phyloP scores from a whole-genome alignment of 2,329 filamentous ascomycete species.

The Cladosporium austrohemisphaericum region DNA sequence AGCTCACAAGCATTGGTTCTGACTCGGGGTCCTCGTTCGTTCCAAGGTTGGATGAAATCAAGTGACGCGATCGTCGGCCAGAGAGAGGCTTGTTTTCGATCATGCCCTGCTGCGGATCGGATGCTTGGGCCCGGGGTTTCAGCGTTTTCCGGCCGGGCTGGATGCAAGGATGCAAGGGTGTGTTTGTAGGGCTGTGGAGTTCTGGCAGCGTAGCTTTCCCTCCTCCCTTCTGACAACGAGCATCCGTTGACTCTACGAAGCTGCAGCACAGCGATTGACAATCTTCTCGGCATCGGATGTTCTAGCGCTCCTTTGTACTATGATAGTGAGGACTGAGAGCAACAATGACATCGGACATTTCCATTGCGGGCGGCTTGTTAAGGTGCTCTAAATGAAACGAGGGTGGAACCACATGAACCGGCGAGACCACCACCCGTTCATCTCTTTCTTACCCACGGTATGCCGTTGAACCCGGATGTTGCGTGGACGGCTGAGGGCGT shows the following conservation, averaged over 20 bases:
- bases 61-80: neutral
- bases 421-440: conserved; percentile 4
- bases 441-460: conserved; percentile 3
- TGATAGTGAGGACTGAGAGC: too few species aligned
- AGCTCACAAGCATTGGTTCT: neutral
- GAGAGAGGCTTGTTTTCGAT: too few species aligned
- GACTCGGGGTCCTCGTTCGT: neutral
- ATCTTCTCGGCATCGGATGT: too few species aligned
- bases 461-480: conserved; percentile 11
- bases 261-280: too few species aligned
- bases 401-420: neutral
- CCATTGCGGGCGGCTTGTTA: neutral
- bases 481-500: too few species aligned
- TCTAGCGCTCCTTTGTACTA: too few species aligned
- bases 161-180: neutral
- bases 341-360: too few species aligned
- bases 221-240: too few species aligned
- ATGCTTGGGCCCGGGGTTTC: neutral
- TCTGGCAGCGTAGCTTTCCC: too few species aligned
- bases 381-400: conserved; percentile 5
- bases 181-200: neutral
- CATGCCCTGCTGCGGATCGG: too few species aligned
- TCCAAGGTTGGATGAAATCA: neutral
- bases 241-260: too few species aligned
- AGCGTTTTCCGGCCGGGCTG: neutral